phyloP scores from a whole-genome alignment of 108 stramenopile genomes.

The Nitzschia putrida region DNA sequence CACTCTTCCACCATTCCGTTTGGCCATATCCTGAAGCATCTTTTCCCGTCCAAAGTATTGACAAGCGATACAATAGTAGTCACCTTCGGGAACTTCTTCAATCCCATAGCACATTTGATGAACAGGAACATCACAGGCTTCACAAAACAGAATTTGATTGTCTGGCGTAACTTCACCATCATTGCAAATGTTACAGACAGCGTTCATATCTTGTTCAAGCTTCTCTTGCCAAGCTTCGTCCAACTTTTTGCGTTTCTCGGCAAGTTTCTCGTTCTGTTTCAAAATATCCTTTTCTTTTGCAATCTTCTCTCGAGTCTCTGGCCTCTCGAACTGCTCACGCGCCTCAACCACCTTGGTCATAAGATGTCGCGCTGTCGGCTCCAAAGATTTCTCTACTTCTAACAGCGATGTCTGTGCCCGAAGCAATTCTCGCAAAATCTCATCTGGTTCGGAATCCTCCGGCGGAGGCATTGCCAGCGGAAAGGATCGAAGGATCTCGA shows the following conservation, averaged over 20 bases:
- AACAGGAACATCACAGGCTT: conserved; percentile 85
- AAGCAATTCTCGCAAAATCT: conserved; percentile 47
- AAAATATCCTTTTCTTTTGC: conserved; percentile 38
- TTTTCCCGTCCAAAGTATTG: conserved; percentile 68
- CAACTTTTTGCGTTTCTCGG: conserved; percentile 54
- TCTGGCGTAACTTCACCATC: conserved; percentile 88
- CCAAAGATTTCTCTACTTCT: conserved; percentile 51
- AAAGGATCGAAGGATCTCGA: conserved; percentile 13
- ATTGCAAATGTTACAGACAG: conserved; percentile 81
- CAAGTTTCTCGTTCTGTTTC: conserved; percentile 40
- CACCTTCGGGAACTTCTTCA: conserved; percentile 81
- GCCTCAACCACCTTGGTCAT: conserved; percentile 52
- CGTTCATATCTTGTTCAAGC: conserved; percentile 87
- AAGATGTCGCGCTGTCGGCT: conserved; percentile 48
- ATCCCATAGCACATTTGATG: conserved; percentile 90
- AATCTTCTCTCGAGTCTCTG: conserved; percentile 28
- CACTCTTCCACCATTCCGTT: neutral
- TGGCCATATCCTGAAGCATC: conserved; percentile 17
- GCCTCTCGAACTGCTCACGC: conserved; percentile 47
- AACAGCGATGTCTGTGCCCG: conserved; percentile 50
- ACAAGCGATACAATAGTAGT: conserved; percentile 87
- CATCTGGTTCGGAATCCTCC: conserved; percentile 24
- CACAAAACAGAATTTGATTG: conserved; percentile 91
- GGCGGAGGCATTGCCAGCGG: neutral
- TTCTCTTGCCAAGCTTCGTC: conserved; percentile 69